phyloP scores from a whole-genome alignment of 208 protist genomes.

The Wallacemonas collosoma region DNA sequence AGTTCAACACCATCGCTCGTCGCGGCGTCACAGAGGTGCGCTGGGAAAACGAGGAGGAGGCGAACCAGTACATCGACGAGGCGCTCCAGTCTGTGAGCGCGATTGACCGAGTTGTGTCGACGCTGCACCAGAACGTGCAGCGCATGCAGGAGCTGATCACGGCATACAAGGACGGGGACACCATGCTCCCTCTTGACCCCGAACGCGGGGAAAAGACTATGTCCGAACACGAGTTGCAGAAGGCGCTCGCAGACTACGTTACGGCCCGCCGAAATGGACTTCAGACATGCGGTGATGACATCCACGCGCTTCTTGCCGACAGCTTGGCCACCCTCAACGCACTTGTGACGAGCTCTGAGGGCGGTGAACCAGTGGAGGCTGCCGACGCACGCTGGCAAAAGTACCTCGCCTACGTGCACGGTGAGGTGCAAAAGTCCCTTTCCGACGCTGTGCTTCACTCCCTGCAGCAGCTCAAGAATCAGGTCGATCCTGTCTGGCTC shows the following conservation, averaged over 20 bases:
- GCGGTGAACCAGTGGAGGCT: conserved; percentile 30
- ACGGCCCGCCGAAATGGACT: conserved; percentile 52
- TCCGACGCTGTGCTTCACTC: conserved; percentile 71
- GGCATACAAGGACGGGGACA: conserved; percentile 78
- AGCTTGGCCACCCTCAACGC: conserved; percentile 86
- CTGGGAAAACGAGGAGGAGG: conserved; percentile 89
- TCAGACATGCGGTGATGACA: conserved; percentile 64
- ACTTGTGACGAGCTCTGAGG: conserved; percentile 56
- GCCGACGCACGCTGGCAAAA: conserved; percentile 64
- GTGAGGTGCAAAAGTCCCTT: conserved; percentile 78
- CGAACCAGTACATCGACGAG: conserved; percentile 92
- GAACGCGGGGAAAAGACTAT: conserved; percentile 89
- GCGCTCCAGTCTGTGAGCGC: conserved; percentile 82
- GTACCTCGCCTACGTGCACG: conserved; percentile 93
- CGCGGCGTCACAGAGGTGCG: conserved; percentile 75
- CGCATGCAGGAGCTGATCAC: conserved; percentile 79
- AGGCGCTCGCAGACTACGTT: conserved; percentile 81
- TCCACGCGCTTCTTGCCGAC: conserved; percentile 76
- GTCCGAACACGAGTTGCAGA: conserved; percentile 86
- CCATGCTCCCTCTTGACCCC: conserved; percentile 85
- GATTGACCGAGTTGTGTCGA: conserved; percentile 84
- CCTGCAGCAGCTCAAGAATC: conserved; percentile 81
- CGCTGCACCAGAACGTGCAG: conserved; percentile 90
- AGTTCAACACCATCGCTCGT: conserved; percentile 84
- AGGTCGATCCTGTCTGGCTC: conserved; percentile 90